Evolutionary conservation across 805 yeast species (phyloP).

Genomic region (Hanseniaspora lindneri): DNA sequence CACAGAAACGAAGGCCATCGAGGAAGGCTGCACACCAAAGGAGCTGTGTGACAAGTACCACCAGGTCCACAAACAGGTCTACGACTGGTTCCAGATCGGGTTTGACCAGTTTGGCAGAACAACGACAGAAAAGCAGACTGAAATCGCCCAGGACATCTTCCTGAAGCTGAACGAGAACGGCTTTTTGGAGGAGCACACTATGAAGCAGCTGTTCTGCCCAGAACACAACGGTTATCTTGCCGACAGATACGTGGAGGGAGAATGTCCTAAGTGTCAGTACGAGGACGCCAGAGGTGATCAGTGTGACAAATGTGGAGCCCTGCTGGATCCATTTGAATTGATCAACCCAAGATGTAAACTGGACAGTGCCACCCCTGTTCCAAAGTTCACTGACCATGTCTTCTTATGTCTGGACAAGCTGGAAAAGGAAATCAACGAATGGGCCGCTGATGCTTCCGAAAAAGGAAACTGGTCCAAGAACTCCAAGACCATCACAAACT

Average conservation of each 20-base stretch:
- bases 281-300: conserved; percentile 99
- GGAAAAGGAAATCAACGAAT: conserved; percentile 58
- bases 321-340: conserved; percentile 85
- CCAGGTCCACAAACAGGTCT: conserved; percentile 73
- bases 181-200: conserved; percentile 71
- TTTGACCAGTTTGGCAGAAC: conserved; percentile 96
- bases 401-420: conserved; percentile 74
- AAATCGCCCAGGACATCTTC: conserved; percentile 90
- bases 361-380: conserved; percentile 71
- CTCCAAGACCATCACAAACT: conserved; percentile 73
- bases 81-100: conserved; percentile 92
- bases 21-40: conserved; percentile 79
- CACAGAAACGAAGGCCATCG: conserved; percentile 94
- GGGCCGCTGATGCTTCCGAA: conserved; percentile 57
- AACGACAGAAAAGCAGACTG: conserved; percentile 81
- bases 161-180: conserved; percentile 62
- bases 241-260: conserved; percentile 94
- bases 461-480: conserved; percentile 88
- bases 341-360: conserved; percentile 91
- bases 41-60: conserved; percentile 87
- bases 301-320: conserved; percentile 89
- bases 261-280: conserved; percentile 87
- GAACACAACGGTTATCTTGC: conserved; percentile 85
- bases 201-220: conserved; percentile 84
- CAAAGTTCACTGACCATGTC: conserved; percentile 71